Percentiles rank a stretch among this genome's conserved stretches.
These are phyloP conservation scores for Plasmodium cynomolgi DNA, from an alignment of 169 alveolate species.

Conservation along the genomic window DNA sequence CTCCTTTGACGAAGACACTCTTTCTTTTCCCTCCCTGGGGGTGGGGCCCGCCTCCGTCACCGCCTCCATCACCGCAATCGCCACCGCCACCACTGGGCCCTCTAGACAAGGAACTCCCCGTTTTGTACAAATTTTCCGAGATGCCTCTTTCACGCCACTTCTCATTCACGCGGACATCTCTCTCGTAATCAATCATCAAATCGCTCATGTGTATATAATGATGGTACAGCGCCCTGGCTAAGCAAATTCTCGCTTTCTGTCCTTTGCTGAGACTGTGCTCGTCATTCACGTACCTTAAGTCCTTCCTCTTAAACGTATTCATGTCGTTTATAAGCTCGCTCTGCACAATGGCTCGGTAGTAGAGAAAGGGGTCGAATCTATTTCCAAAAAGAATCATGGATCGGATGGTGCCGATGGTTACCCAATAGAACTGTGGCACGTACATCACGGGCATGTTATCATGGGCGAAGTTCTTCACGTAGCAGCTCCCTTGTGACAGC, in stretches of 20 bases:
- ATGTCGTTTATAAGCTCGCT: slow-evolving; percentile 82
- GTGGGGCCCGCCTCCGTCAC: not conserved
- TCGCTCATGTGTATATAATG: slow-evolving; percentile 58
- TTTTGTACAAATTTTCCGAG: not conserved
- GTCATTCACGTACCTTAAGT: slow-evolving; percentile 83
- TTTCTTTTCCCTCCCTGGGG: not conserved
- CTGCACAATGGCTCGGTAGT: slow-evolving; percentile 75
- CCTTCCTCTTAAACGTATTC: slow-evolving; percentile 82
- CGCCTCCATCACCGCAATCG: not conserved
- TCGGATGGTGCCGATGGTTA: slow-evolving; percentile 85
- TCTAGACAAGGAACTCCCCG: not conserved
- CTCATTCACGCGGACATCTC: not conserved
- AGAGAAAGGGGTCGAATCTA: slow-evolving; percentile 65
- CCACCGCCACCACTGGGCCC: not conserved
- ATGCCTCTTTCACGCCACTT: not conserved
- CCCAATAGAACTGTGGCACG: slow-evolving; percentile 87
- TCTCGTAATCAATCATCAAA: not conserved
- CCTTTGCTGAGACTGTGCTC: slow-evolving; percentile 92
- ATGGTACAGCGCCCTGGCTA: slow-evolving; percentile 93
- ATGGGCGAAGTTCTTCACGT: slow-evolving; percentile 35
- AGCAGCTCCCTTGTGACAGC: slow-evolving; percentile 12
- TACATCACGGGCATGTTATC: slow-evolving; percentile 82
- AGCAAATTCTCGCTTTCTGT: slow-evolving; percentile 91
- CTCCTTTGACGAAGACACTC: not conserved
- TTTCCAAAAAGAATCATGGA: slow-evolving; percentile 86